Percentiles rank a stretch among this genome's conserved stretches.
These are phyloP conservation scores for Fonsecaea monophora DNA, from an alignment of 2,329 filamentous ascomycete genomes.

Conservation along the genomic window DNA sequence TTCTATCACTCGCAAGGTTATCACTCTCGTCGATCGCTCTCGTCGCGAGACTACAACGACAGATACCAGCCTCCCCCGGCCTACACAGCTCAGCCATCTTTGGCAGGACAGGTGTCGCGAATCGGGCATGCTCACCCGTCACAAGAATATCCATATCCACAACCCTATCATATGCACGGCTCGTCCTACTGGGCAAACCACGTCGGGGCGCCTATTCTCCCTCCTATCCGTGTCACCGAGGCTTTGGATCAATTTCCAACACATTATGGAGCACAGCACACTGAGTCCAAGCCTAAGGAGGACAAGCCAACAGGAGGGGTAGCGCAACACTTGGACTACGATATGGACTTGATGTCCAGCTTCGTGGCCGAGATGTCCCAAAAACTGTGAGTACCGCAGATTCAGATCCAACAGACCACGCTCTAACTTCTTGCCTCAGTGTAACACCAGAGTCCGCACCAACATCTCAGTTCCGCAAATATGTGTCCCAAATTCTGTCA, in stretches of 20 bases:
- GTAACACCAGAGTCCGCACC: conserved; percentile 68
- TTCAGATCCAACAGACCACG: conserved; percentile 45
- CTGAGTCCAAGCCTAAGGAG: conserved; percentile 58
- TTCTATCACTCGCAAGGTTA: conserved; percentile 49
- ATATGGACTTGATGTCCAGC: conserved; percentile 94
- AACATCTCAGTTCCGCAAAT: conserved; percentile 82
- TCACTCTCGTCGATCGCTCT: conserved; percentile 52
- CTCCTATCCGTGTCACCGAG: conserved; percentile 52
- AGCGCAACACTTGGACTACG: conserved; percentile 92
- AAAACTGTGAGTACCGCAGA: conserved; percentile 65
- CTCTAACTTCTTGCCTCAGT: conserved; percentile 66
- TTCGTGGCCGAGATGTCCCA: conserved; percentile 91
- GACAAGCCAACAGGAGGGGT: conserved; percentile 81
- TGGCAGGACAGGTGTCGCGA: conserved; percentile 24
- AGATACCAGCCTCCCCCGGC: conserved; percentile 51
- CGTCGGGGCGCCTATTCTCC: conserved; percentile 47
- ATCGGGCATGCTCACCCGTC: conserved; percentile 28
- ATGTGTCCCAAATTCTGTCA: conserved; percentile 86
- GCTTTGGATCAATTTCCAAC: conserved; percentile 35
- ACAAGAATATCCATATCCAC: conserved; percentile 34
- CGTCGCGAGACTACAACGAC: conserved; percentile 54
- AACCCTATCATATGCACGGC: conserved; percentile 31
- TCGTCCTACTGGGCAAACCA: conserved; percentile 35
- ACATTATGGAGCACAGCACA: conserved; percentile 43
- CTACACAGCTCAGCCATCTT: conserved; percentile 43